These are phyloP conservation scores for Lichtheimia ornata DNA, from an alignment of 371 early-diverging fungal genomes.

Conservation along the genomic window DNA sequence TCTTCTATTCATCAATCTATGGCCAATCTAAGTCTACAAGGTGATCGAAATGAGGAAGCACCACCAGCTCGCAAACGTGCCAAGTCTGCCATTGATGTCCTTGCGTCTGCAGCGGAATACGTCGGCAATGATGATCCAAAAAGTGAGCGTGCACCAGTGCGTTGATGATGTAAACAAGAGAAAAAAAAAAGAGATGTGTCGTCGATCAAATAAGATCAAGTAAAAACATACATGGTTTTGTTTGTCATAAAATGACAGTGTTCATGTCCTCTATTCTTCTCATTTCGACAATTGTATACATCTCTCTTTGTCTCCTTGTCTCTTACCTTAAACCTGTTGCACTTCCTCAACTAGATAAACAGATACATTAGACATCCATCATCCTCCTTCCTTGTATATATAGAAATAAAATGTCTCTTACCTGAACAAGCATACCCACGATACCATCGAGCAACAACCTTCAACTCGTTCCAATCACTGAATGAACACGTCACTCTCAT, in stretches of 20 bases:
- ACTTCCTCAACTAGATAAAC: neutral
- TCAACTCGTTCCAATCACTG: neutral
- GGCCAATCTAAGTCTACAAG: slow-evolving; percentile 9
- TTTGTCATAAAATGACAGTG: slow-evolving; percentile 1
- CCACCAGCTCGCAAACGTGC: slow-evolving; percentile 14
- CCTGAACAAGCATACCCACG: neutral
- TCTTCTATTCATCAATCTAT: slow-evolving; percentile 9
- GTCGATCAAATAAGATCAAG: slow-evolving; percentile 32
- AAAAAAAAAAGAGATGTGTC: neutral
- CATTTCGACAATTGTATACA: slow-evolving; percentile 10
- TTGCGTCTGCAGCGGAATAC: slow-evolving; percentile 17
- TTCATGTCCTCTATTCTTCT: slow-evolving; percentile 17
- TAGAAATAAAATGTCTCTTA: neutral
- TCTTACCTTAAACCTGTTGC: neutral
- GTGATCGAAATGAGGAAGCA: neutral
- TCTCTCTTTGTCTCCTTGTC: neutral
- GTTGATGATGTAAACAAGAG: slow-evolving; percentile 1
- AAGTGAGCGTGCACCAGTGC: slow-evolving; percentile 3
- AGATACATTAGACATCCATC: neutral
- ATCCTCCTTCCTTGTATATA: neutral
- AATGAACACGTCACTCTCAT: slow-evolving; percentile 1
- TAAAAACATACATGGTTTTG: slow-evolving; percentile 9
- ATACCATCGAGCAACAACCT: neutral
- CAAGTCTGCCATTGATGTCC: slow-evolving; percentile 15
- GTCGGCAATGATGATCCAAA: slow-evolving; percentile 27